Conservation (phyloP, 2,329 filamentous ascomycete genomes). For the Metarhizium humberi region DNA sequence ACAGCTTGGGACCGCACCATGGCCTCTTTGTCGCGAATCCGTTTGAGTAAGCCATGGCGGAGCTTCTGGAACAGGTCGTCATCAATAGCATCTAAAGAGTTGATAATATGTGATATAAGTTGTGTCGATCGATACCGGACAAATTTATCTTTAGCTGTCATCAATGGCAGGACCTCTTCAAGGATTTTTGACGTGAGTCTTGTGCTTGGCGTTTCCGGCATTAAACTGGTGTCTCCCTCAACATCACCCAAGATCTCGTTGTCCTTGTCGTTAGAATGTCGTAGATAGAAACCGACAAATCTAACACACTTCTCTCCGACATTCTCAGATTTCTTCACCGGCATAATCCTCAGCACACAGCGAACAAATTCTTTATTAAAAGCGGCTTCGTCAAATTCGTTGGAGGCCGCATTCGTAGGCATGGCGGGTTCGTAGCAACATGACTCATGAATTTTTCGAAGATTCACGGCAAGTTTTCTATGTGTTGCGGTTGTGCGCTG, state of each 20-base stretch:
- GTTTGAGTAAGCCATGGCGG: constrained; percentile 67
- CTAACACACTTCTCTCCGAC: constrained; percentile 79
- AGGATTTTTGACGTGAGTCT: constrained; percentile 70
- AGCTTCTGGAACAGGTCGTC: constrained; percentile 83
- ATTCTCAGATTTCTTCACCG: constrained; percentile 83
- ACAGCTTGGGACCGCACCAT: constrained; percentile 90
- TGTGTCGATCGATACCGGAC: constrained; percentile 87
- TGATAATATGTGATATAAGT: constrained; percentile 82
- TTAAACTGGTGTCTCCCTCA: constrained; percentile 58
- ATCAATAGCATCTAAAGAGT: constrained; percentile 84
- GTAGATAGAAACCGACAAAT: constrained; percentile 82
- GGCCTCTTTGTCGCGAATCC: constrained; percentile 88
- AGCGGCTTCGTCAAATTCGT: constrained; percentile 71
- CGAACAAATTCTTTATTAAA: constrained; percentile 82
- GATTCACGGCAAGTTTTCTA: constrained; percentile 75
- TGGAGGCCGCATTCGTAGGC: constrained; percentile 40
- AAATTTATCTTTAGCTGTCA: constrained; percentile 83
- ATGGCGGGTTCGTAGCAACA: constrained; percentile 59
- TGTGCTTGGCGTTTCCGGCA: constrained; percentile 76
- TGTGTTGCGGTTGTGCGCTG: constrained; percentile 87
- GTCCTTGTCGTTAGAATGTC: constrained; percentile 61
- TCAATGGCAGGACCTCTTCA: constrained; percentile 62
- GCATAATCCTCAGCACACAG: constrained; percentile 72
- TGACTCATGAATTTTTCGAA: constrained; percentile 84
- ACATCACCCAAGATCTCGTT: constrained; percentile 57